Conservation (phyloP, 257 asterid genomes). For the Fraxinus pennsylvanica region DNA sequence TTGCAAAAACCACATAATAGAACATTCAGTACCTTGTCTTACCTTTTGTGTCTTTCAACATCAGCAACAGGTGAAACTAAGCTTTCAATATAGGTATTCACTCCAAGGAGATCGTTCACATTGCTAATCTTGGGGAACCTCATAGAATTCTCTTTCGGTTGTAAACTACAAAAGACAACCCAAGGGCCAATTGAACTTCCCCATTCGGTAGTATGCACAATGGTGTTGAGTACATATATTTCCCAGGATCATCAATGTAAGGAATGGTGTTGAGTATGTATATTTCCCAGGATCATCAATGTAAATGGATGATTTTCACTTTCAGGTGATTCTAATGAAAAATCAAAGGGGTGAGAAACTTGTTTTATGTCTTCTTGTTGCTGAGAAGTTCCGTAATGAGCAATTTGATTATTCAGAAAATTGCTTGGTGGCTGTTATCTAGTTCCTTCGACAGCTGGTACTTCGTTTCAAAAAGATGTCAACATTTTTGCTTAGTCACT, state of each 20-base stretch:
- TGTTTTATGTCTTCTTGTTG: conserved; percentile 12
- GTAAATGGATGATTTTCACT: not conserved
- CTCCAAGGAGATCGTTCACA: conserved; percentile 10
- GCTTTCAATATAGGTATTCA: conserved; percentile 39
- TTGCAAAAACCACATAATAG: not conserved
- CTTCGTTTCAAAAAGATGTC: conserved; percentile 32
- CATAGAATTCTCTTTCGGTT: conserved; percentile 29
- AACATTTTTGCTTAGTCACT: conserved; percentile 34
- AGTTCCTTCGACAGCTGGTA: conserved; percentile 24
- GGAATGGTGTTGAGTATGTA: conserved; percentile 29
- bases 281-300: conserved; percentile 29
- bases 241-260: conserved; percentile 32
- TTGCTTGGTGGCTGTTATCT: conserved; percentile 11
- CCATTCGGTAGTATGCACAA: conserved; percentile 42
- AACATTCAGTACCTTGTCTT: not conserved
- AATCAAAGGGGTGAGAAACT: too few species aligned
- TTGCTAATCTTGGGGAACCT: conserved; percentile 34
- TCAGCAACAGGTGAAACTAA: conserved; percentile 38
- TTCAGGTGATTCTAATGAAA: too few species aligned
- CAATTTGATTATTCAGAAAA: conserved; percentile 34
- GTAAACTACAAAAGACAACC: conserved; percentile 34
- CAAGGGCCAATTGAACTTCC: conserved; percentile 40
- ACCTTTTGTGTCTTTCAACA: not conserved
- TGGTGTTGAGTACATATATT: conserved; percentile 11
- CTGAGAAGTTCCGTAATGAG: conserved; percentile 29